phyloP scores from a whole-genome alignment of 2,329 filamentous ascomycete genomes.

The Zasmidium citrigriseum region DNA sequence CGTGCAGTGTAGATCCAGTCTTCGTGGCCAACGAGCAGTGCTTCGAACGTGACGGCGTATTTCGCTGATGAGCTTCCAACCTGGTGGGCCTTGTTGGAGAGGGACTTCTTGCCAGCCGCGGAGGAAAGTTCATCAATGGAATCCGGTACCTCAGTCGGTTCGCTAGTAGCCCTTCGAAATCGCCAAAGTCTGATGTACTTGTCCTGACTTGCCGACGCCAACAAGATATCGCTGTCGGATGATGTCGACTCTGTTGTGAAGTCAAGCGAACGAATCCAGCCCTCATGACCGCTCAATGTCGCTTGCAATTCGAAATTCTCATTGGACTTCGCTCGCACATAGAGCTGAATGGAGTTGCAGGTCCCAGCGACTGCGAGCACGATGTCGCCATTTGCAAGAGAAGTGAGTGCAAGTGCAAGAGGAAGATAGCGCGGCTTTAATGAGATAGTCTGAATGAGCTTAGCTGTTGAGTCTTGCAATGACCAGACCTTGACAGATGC shows the following conservation, averaged over 20 bases:
- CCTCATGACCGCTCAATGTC: slow-evolving; percentile 85
- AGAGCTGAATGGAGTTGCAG: slow-evolving; percentile 77
- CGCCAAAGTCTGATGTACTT: slow-evolving; percentile 96
- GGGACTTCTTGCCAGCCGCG: slow-evolving; percentile 49
- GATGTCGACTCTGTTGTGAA: slow-evolving; percentile 66
- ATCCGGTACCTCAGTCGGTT: not conserved
- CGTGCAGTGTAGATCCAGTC: slow-evolving; percentile 94
- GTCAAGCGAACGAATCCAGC: slow-evolving; percentile 85
- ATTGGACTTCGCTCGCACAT: slow-evolving; percentile 56
- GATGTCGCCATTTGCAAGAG: slow-evolving; percentile 53
- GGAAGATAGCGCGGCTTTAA: slow-evolving; percentile 81
- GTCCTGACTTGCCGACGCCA: slow-evolving; percentile 94
- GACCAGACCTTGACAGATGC: slow-evolving; percentile 68
- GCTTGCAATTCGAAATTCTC: slow-evolving; percentile 69
- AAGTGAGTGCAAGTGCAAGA: slow-evolving; percentile 69
- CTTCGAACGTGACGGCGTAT: slow-evolving; percentile 89
- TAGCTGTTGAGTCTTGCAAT: slow-evolving; percentile 45
- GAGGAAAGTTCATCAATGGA: slow-evolving; percentile 7
- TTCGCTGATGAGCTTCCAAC: slow-evolving; percentile 63
- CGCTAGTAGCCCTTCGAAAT: slow-evolving; percentile 64
- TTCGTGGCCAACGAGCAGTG: slow-evolving; percentile 88
- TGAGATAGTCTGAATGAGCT: slow-evolving; percentile 68
- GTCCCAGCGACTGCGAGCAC: slow-evolving; percentile 82
- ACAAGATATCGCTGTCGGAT: slow-evolving; percentile 66
- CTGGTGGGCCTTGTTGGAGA: slow-evolving; percentile 86